phyloP scores from a whole-genome alignment of 176 grass and related monocot species.

The Oryza longistaminata region DNA sequence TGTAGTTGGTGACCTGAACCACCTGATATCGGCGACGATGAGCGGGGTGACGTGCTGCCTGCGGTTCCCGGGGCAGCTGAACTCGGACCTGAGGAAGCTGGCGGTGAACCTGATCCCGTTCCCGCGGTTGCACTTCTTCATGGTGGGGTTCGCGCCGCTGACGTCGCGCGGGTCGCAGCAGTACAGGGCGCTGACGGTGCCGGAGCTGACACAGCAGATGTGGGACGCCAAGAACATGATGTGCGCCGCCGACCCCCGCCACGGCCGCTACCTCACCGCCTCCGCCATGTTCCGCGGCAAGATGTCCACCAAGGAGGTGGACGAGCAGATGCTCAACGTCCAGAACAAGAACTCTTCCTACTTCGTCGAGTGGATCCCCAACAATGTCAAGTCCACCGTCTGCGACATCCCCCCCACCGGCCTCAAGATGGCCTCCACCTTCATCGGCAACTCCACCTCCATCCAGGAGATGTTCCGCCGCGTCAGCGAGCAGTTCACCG shows the following conservation, averaged over 20 bases:
- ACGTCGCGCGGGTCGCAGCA: slow-evolving; percentile 81
- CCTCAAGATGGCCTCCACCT: slow-evolving; percentile 71
- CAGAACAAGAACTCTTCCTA: slow-evolving; percentile 84
- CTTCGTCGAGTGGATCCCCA: slow-evolving; percentile 84
- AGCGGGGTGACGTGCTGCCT: slow-evolving; percentile 88
- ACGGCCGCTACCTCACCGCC: slow-evolving; percentile 82
- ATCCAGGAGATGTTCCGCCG: slow-evolving; percentile 86
- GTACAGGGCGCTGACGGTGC: slow-evolving; percentile 80
- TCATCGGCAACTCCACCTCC: slow-evolving; percentile 76
- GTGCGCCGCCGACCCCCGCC: slow-evolving; percentile 75
- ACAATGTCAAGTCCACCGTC: slow-evolving; percentile 74
- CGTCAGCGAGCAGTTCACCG: slow-evolving; percentile 67
- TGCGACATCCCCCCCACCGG: slow-evolving; percentile 75
- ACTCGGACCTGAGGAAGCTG: slow-evolving; percentile 80
- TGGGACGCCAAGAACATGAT: slow-evolving; percentile 91
- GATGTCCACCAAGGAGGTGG: slow-evolving; percentile 85
- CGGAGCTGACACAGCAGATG: slow-evolving; percentile 89
- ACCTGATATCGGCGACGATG: slow-evolving; percentile 86
- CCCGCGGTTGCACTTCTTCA: slow-evolving; percentile 91
- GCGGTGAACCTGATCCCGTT: slow-evolving; percentile 89
- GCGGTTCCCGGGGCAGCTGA: slow-evolving; percentile 85
- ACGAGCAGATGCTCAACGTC: slow-evolving; percentile 85
- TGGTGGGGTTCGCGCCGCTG: slow-evolving; percentile 81
- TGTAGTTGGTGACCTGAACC: slow-evolving; percentile 82
- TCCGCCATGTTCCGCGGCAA: slow-evolving; percentile 85